A percentile compares a stretch with the other conserved stretches of the same genome.
These are phyloP conservation scores for Nymphaea thermarum DNA, from an alignment of 164 flowering plant species.

Conservation along the genomic window DNA sequence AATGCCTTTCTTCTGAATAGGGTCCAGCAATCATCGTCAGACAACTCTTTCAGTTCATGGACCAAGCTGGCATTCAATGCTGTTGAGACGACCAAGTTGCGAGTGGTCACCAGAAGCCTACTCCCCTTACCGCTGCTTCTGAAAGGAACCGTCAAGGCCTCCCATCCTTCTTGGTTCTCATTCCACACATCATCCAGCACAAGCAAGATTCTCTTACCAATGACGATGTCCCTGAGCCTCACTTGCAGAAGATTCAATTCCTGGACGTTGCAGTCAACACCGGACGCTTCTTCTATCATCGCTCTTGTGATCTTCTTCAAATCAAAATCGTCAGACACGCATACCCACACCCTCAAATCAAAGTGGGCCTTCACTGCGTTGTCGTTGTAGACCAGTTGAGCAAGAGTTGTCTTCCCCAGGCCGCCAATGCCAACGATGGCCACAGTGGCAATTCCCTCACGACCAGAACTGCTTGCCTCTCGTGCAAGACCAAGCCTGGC, in stretches of 20 bases:
- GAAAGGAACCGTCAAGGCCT: neutral
- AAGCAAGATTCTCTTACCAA: constrained; percentile 5
- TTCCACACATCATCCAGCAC: constrained; percentile 15
- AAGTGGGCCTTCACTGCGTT: neutral
- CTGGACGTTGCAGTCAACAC: neutral
- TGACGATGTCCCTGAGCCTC: neutral
- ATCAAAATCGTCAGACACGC: constrained; percentile 4
- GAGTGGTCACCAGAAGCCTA: constrained; percentile 10
- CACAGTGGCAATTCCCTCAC: neutral
- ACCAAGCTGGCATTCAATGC: constrained; percentile 4
- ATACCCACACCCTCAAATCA: constrained; percentile 4
- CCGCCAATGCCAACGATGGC: constrained; percentile 9
- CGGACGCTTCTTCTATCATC: neutral
- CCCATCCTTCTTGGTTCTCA: constrained; percentile 3
- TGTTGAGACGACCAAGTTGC: constrained; percentile 2
- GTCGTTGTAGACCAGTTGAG: constrained; percentile 6
- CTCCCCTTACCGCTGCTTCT: constrained; percentile 5
- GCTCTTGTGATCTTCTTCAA: neutral
- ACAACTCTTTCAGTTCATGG: constrained; percentile 3
- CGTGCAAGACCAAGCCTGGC: neutral
- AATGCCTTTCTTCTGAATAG: constrained; percentile 8
- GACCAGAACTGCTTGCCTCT: neutral
- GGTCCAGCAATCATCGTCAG: constrained; percentile 9
- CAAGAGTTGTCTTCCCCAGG: constrained; percentile 11
- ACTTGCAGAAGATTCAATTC: neutral